Evolutionary conservation across 306 rosid species (phyloP).

Genomic region (Lagenaria siceraria): DNA sequence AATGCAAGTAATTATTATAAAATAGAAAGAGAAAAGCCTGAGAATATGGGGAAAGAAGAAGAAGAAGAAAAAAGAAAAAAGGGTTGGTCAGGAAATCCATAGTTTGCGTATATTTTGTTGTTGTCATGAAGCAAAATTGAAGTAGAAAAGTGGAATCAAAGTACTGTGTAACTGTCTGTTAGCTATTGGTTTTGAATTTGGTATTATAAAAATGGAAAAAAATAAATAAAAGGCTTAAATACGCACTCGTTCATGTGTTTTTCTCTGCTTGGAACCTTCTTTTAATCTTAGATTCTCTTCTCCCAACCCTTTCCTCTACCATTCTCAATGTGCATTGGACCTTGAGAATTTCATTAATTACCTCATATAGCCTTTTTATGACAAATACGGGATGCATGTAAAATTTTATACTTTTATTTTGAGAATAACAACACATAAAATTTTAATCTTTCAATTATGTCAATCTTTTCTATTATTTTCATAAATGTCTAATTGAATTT

Average conservation of each 20-base stretch:
- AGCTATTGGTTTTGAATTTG: constrained; percentile 47
- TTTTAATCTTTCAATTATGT: too few species aligned
- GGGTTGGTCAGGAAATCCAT: constrained; percentile 42
- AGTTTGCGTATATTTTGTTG: constrained; percentile 30
- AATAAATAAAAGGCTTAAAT: constrained; percentile 12
- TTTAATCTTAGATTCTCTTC: neutral
- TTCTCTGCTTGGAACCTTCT: constrained; percentile 55
- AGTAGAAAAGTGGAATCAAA: constrained; percentile 34
- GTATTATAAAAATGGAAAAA: constrained; percentile 10
- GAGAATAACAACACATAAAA: too few species aligned
- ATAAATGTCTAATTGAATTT: too few species aligned
- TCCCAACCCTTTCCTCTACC: neutral
- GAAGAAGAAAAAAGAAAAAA: neutral
- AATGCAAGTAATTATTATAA: neutral
- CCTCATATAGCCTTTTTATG: neutral
- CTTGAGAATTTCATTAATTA: neutral
- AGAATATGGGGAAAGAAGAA: neutral
- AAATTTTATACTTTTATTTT: too few species aligned
- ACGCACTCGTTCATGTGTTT: constrained; percentile 37
- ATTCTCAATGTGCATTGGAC: neutral
- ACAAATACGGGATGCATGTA: too few species aligned
- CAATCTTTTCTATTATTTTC: too few species aligned
- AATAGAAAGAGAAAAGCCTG: neutral
- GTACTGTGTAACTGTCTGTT: constrained; percentile 36
- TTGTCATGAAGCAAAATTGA: constrained; percentile 31